Evolutionary conservation across 805 yeast species (phyloP).

Genomic region (Komagataella ulmi): DNA sequence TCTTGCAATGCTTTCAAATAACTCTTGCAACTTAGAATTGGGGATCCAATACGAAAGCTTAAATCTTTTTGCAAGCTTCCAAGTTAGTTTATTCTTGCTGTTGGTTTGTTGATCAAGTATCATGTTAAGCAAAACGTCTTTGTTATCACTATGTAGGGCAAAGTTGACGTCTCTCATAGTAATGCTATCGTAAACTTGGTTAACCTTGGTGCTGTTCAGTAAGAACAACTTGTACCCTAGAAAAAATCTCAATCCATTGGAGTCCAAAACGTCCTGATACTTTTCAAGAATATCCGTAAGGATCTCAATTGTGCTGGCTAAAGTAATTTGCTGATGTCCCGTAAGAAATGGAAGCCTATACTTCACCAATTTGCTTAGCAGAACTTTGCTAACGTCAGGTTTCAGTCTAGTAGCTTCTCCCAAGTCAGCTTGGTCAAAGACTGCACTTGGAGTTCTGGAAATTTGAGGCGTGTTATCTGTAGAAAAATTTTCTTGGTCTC

Average conservation of each 20-base stretch:
- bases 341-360: conserved; percentile 68
- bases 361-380: conserved; percentile 48
- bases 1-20: conserved; percentile 59
- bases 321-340: conserved; percentile 82
- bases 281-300: conserved; percentile 39
- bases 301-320: conserved; percentile 56
- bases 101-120: conserved; percentile 22
- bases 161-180: conserved; percentile 75
- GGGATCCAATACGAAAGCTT: conserved; percentile 67
- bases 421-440: neutral
- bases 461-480: neutral
- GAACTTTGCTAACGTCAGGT: conserved; percentile 24
- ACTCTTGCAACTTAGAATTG: conserved; percentile 26
- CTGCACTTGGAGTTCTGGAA: neutral
- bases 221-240: conserved; percentile 60
- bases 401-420: conserved; percentile 3
- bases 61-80: conserved; percentile 45
- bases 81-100: conserved; percentile 26
- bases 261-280: conserved; percentile 31
- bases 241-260: conserved; percentile 58
- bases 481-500: neutral
- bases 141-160: conserved; percentile 78
- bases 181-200: conserved; percentile 19
- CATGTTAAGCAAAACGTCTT: conserved; percentile 45
- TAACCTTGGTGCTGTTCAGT: conserved; percentile 19